phyloP scores from a whole-genome alignment of 1,284 basidiomycete genomes.

The Porodaedalea pini region DNA sequence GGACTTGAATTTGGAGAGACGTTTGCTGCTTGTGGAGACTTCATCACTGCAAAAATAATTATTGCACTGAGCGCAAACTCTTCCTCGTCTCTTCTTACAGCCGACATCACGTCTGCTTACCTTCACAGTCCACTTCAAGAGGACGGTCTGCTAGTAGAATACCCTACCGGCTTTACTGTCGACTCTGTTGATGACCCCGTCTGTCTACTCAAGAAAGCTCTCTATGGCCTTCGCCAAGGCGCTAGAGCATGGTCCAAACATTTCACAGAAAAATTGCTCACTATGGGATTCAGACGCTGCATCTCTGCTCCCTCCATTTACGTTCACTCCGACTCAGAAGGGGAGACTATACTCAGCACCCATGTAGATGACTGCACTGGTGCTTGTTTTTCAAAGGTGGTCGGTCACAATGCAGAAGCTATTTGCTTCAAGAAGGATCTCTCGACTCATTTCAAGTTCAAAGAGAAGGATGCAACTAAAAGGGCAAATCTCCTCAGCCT shows the following conservation, averaged over 20 bases:
- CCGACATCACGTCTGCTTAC: slow-evolving; percentile 29
- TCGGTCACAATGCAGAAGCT: background rate
- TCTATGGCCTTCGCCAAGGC: slow-evolving; percentile 33
- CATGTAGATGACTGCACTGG: slow-evolving; percentile 33
- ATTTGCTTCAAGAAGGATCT: slow-evolving; percentile 6
- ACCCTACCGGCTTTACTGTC: slow-evolving; percentile 24
- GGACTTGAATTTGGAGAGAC: slow-evolving; percentile 2
- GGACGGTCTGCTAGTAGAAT: slow-evolving; percentile 29
- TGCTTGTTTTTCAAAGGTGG: background rate
- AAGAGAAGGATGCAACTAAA: no score
- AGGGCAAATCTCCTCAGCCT: no score
- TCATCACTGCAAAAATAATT: background rate
- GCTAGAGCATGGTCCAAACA: slow-evolving; percentile 28
- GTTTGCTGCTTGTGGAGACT: background rate
- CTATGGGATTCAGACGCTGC: slow-evolving; percentile 21
- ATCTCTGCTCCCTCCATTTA: slow-evolving; percentile 28
- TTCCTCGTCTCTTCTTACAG: slow-evolving; percentile 29
- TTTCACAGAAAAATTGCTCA: slow-evolving; percentile 19
- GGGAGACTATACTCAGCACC: slow-evolving; percentile 29
- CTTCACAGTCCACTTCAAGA: slow-evolving; percentile 18
- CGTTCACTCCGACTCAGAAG: slow-evolving; percentile 23
- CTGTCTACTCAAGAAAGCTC: slow-evolving; percentile 22
- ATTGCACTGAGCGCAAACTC: background rate
- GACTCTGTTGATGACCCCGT: slow-evolving; percentile 19
- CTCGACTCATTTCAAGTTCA: slow-evolving; percentile 1